These are phyloP conservation scores for Heterobasidion annosum DNA, from an alignment of 1,284 basidiomycete species.

Conservation along the genomic window DNA sequence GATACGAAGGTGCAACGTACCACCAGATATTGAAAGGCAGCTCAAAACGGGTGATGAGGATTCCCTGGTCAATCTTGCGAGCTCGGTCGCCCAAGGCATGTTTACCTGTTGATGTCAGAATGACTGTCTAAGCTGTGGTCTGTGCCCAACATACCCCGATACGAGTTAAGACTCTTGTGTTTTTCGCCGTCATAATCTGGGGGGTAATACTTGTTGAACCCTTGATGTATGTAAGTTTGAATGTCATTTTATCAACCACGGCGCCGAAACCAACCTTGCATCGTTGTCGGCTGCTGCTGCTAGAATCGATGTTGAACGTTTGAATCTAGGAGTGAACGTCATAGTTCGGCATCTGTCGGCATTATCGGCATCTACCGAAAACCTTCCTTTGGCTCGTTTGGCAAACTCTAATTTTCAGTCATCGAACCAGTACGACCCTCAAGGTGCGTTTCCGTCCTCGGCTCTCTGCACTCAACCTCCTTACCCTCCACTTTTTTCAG, in stretches of 20 bases:
- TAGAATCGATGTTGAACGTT: background rate
- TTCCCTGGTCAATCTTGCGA: constrained; percentile 87
- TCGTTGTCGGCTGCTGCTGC: constrained; percentile 5
- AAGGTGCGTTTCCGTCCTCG: constrained; percentile 8
- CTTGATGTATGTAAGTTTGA: constrained; percentile 19
- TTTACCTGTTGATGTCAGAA: constrained; percentile 52
- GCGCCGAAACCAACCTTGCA: constrained; percentile 18
- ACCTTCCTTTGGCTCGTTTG: background rate
- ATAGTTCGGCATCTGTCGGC: background rate
- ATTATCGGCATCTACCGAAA: constrained; percentile 8
- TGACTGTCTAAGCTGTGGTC: background rate
- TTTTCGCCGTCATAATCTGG: constrained; percentile 84
- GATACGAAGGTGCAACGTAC: constrained; percentile 32
- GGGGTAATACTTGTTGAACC: constrained; percentile 91
- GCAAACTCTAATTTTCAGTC: constrained; percentile 23
- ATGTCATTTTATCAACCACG: background rate
- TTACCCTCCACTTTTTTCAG: constrained; percentile 22
- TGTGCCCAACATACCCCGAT: constrained; percentile 42
- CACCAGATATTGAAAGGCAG: constrained; percentile 98
- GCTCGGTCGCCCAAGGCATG: constrained; percentile 92
- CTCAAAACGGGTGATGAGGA: constrained; percentile 89
- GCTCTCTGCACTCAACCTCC: background rate
- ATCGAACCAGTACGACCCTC: constrained; percentile 22
- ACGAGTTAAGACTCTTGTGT: constrained; percentile 76
- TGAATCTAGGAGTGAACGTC: background rate